Base-by-base conservation (phyloP, 345 rosid genomes). In the Balakata baccata region DNA sequence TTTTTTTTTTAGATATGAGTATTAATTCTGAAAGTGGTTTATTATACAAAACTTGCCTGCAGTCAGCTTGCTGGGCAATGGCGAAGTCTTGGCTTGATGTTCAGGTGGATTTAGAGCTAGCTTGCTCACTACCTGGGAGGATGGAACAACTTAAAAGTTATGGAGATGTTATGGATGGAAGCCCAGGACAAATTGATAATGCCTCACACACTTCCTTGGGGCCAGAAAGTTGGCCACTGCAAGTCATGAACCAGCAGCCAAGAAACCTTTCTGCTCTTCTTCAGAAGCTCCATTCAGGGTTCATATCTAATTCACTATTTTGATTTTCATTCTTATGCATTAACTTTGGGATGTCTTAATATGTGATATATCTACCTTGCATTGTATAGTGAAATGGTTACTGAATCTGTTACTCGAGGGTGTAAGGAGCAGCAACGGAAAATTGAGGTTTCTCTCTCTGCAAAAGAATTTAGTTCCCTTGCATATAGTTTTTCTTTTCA, bases 41-140 rank as follows among this genome's bases (percentile, higher is more conserved):
- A 20, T 45, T 11, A 13, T 56, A 11, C 11, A 50, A 29, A 53
- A 34, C 49, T 13, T 64, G 13, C 66, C 66, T 84, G 84, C 89
- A 95, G 97, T 84, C 99, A 82, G 99, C 98, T 25, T 95, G 97
- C 87, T 95, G 99, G 99, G 98, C 93, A 8, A 87, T 95, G 90
- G 93, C 97, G 73, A 95, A 89, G 78, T 95, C 98, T 47, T 92
- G 99, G 99, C 98, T 95, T 86, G 98, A 89, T 83, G 85, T 89
- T 79, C 99, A 86, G 83, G 94, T 95, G 83, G 99, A 92, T 85
- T 70, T 89, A 73, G 98, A 92, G 80, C 80, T 95, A 66, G 89
- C 96, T 74, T 84, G 81, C 62, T 83, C 83, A 74, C 86, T 85
- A 77, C 93, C 89, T 68, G 94, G 92, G 63, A 86, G 87, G 81